phyloP scores from a whole-genome alignment of 2,329 filamentous ascomycete genomes.

The Pseudopyrenochaeta lycopersici region DNA sequence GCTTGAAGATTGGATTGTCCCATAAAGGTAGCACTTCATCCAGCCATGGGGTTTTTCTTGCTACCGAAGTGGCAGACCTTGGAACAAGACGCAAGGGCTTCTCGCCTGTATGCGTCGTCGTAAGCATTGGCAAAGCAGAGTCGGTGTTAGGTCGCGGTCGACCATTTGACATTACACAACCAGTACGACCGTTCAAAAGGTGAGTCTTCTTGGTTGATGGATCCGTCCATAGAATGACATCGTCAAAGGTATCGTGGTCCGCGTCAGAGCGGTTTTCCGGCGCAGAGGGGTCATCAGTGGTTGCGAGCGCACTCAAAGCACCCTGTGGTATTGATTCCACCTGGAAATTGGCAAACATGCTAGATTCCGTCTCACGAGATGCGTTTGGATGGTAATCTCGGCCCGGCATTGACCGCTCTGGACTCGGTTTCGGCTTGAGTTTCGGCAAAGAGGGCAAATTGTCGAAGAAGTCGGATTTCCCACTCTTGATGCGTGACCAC shows the following conservation, averaged over 20 bases:
- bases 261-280: neutral
- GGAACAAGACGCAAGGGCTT: slow-evolving; percentile 44
- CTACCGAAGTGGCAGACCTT: slow-evolving; percentile 12
- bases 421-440: neutral
- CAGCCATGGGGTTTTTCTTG: slow-evolving; percentile 61
- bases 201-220: slow-evolving; percentile 64
- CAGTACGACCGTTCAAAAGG: slow-evolving; percentile 65
- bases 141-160: slow-evolving; percentile 17
- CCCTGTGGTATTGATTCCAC: slow-evolving; percentile 18
- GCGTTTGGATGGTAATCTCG: neutral
- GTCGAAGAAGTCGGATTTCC: slow-evolving; percentile 45
- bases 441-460: slow-evolving; percentile 21
- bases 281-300: neutral
- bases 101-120: slow-evolving; percentile 26
- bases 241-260: slow-evolving; percentile 31
- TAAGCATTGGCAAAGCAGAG: neutral
- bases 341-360: slow-evolving; percentile 14
- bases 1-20: slow-evolving; percentile 80
- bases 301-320: slow-evolving; percentile 10
- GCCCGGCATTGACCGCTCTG: too few species aligned
- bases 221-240: slow-evolving; percentile 67
- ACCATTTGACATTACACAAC: slow-evolving; percentile 47
- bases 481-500: slow-evolving; percentile 57
- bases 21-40: slow-evolving; percentile 69
- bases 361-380: neutral